A percentile compares a stretch with the other conserved stretches of the same genome.
Evolutionary conservation across 345 rosid genomes (phyloP).

Genomic region (Citrus maxima): DNA sequence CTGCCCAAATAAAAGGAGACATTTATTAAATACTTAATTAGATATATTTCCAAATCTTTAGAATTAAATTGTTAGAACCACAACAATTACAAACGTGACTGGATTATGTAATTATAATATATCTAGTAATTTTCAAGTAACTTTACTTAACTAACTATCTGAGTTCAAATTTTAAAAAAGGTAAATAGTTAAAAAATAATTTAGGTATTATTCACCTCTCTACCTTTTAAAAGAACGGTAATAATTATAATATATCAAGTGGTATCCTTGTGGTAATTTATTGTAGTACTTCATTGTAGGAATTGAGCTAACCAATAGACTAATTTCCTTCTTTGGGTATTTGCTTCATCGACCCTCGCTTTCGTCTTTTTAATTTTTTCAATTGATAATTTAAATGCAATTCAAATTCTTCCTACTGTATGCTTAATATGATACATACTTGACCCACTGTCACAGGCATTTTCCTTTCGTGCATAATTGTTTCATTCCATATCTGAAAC

Average conservation of each 20-base stretch:
- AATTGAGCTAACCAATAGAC: background rate
- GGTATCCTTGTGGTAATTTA: background rate
- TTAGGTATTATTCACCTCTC: too few relatives aligned
- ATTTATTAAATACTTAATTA: too few relatives aligned
- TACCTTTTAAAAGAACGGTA: too few relatives aligned
- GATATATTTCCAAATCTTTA: too few relatives aligned
- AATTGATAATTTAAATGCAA: background rate
- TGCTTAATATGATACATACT: background rate
- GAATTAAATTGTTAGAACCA: background rate
- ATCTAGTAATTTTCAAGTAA: too few relatives aligned
- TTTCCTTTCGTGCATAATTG: background rate
- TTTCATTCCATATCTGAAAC: background rate
- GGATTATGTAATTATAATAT: too few relatives aligned
- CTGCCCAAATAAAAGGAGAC: background rate
- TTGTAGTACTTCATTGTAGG: background rate
- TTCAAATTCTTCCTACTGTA: background rate
- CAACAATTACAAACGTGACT: too few relatives aligned
- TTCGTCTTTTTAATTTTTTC: too few relatives aligned
- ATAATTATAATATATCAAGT: background rate
- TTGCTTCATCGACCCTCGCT: too few relatives aligned
- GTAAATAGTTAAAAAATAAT: too few relatives aligned
- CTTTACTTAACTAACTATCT: too few relatives aligned
- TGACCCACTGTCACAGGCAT: background rate
- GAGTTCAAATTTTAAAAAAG: too few relatives aligned
- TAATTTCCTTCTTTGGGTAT: background rate